Base-by-base conservation (phyloP, 2,329 filamentous ascomycete genomes). In the Cryphonectria naterciae region DNA sequence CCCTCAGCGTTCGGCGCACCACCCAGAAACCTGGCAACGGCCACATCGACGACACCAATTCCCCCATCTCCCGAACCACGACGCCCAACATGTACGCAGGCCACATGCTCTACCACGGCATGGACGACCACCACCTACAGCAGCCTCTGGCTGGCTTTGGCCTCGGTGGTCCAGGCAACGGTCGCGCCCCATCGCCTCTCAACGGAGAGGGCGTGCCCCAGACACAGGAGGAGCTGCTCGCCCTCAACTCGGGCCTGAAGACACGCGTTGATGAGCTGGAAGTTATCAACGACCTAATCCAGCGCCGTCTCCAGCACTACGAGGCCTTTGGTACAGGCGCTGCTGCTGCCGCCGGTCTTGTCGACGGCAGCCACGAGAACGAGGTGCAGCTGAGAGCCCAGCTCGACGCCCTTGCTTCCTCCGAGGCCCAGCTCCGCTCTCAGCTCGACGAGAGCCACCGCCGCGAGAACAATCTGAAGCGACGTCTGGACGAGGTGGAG, bases 201-300 rank as follows among this genome's bases (percentile, higher is more conserved):
- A 88, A 86, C 73, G 87, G 84, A 68, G 87, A 91, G 37, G 93
- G 95, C 71, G 85, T 89, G 5, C 89, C 92, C 0, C 92, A 94
- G 78, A 92, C 91, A 3, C 94, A 93, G 79, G 93, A 97, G 78
- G 91, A 93, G 72, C 87, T 97, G 35, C 85, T 94, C 67, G 91
- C 92, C 1, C 89, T 91, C 73, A 97, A 97, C 80, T 93, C 93
- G 6, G 92, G 91, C 66, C 86, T 98, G n/a, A 97, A 97, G 83
- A 99, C 96, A 0, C 91, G 96, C 58, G 95, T 99, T 46, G 96
- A 92, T 76, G 96, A 99, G 80, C 87, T 99, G 35, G 96, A 99
- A 79, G 88, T 99, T 67, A 98, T 99, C 84, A 98, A 95, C 77
- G 92, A 93, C 78, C 85, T 95, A 61, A 94, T 94, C 80, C 87